Evolutionary conservation across 306 rosid genomes (phyloP).

Genomic region (Alnus rubra): DNA sequence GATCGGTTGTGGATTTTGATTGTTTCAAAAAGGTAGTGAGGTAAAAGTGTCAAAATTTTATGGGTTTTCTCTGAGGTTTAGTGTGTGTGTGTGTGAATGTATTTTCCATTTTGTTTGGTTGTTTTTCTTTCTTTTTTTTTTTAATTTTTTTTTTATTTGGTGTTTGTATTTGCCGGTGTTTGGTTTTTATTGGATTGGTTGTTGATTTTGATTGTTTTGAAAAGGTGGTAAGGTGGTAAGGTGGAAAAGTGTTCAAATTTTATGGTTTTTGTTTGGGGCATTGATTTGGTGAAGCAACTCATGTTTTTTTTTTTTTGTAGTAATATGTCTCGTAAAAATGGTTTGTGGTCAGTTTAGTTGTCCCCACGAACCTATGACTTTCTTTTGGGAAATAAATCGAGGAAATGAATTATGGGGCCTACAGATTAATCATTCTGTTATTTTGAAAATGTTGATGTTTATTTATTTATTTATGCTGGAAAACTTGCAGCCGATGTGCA

Average conservation of each 20-base stretch:
- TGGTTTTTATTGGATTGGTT: conserved; percentile 7
- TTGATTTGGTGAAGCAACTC: background rate
- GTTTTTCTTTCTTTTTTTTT: too few species aligned
- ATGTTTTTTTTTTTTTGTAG: background rate
- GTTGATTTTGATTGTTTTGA: conserved; percentile 6
- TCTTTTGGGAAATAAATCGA: conserved; percentile 12
- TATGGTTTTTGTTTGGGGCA: conserved; percentile 2
- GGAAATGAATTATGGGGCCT: conserved; percentile 6
- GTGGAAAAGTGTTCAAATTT: conserved; percentile 17
- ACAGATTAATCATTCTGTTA: background rate
- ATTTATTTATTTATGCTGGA: background rate
- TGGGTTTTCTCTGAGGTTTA: too few species aligned
- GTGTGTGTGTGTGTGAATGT: too few species aligned
- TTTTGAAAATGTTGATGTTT: background rate
- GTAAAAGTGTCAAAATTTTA: too few species aligned
- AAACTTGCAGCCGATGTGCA: background rate
- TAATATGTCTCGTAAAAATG: background rate
- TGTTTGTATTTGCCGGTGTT: background rate
- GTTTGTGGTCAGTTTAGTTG: background rate
- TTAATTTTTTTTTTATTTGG: background rate
- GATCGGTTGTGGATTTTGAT: background rate
- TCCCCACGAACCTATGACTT: background rate
- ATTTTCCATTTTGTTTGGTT: too few species aligned
- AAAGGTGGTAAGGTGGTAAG: conserved; percentile 10
- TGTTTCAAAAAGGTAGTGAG: too few species aligned